Evolutionary conservation across 768 basidiomycete species (phyloP), one percentile per base, ranked within the genome.

Genomic region (Fomitopsis serialis): DNA sequence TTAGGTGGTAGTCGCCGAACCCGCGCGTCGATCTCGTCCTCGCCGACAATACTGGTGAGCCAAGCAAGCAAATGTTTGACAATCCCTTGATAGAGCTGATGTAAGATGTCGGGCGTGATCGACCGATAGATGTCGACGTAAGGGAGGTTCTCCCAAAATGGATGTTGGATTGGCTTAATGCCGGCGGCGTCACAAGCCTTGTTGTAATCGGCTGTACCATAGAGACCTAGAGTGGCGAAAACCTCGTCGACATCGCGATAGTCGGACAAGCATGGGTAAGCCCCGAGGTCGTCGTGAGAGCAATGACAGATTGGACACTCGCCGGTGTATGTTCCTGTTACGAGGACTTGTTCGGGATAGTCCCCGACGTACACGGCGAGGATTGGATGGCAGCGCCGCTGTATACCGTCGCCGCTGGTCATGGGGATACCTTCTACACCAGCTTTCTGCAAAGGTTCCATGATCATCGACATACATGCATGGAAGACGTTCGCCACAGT

Each of bases 21-120:
- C n/a, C n/a, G n/a, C n/a, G n/a, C n/a, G n/a, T n/a, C n/a, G n/a
- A n/a, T n/a, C n/a, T n/a, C n/a, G n/a, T n/a, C n/a, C n/a, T n/a
- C n/a, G n/a, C n/a, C n/a, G n/a, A n/a, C n/a, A n/a, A n/a, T n/a
- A n/a, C n/a, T n/a, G n/a, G n/a, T n/a, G n/a, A n/a, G n/a, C n/a
- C n/a, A n/a, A n/a, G n/a, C n/a, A n/a, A n/a, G n/a, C n/a, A n/a
- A n/a, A n/a, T n/a, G n/a, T n/a, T 68, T 68, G 52, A 68, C 23
- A 13, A 69, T 45, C 5, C 67, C 66, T 51, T 69, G 66, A 24
- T 58, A 57, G 0, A 69, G 45, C 37, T 69, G 68, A 48, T 69
- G 68, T 2, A 69, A 59, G 35, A 68, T 54, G 42, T 69, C 66
- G 1, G 66, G 61, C 6, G 61, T 62, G 42, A 67, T 64, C 2